Evolutionary conservation across 2,329 filamentous ascomycete genomes (phyloP), one percentile per base, ranked within the genome.

Genomic region (Massarina eburnea): DNA sequence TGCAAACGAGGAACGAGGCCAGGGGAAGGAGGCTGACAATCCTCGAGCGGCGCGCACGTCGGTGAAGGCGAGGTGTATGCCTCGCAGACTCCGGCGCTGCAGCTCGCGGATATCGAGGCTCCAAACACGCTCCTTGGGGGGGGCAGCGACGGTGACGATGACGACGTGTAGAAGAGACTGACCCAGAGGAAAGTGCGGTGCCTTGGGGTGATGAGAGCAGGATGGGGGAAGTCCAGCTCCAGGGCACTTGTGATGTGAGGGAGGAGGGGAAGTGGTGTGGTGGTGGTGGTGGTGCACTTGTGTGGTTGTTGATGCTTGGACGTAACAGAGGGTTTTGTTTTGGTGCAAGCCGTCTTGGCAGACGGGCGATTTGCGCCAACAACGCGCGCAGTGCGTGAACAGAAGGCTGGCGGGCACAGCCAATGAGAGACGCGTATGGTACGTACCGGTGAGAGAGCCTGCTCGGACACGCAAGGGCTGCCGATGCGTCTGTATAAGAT

Each of bases 131-230:
- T 61, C 30, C 55, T 55, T 49, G 47, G 48, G 42, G 49, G 55
- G 52, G 49, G 58, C 59, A 65, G 64, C 59, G 63, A 65, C 53
- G 62, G 62, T 58, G 62, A 63, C n/a, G n/a, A n/a, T n/a, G 53
- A 53, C 59, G 61, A 61, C 54, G 62, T 50, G 58, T 21, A 52
- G 51, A 58, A 49, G 57, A 54, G 55, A 65, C 56, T 52, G 59
- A 63, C 58, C 57, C 49, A 54, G 58, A 57, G 55, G 58, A 58
- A 54, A 59, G 54, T 10, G n/a, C 52, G 52, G 54, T 47, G 49
- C 52, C 43, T 18, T 18, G 41, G 55, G 50, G 48, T 46, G 40
- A 55, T 45, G 49, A 60, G 57, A 52, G 46, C 60, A 62, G 61
- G 57, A 55, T 52, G 51, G 54, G 55, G 49, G 52, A 59, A 53